Evolutionary conservation across 2,329 filamentous ascomycete genomes (phyloP).

Genomic region (Trichophyton equinum): DNA sequence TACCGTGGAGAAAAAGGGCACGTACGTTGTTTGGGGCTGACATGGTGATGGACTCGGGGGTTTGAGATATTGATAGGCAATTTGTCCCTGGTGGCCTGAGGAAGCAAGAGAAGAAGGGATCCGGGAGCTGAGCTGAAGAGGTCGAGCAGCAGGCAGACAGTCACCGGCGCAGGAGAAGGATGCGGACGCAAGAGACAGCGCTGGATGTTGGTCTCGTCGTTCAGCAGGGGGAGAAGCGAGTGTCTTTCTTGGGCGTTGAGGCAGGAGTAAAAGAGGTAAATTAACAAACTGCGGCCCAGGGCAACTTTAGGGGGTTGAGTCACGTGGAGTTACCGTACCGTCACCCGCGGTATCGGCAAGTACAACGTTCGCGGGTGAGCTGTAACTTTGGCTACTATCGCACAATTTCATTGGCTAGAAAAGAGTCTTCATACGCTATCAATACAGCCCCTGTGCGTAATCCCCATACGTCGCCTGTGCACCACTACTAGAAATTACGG

Average conservation of each 20-base stretch:
- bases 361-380: background rate
- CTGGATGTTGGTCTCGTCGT: background rate
- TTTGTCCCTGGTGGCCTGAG: background rate
- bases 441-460: background rate
- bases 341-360: background rate
- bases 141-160: background rate
- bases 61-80: background rate
- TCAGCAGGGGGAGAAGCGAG: background rate
- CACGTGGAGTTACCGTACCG: background rate
- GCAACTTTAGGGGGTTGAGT: background rate
- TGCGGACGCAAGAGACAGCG: background rate
- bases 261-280: background rate
- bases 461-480: background rate
- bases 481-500: background rate
- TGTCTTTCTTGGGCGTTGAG: background rate
- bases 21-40: conserved; percentile 43
- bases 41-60: conserved; percentile 33
- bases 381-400: background rate
- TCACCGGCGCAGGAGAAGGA: background rate
- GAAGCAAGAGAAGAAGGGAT: background rate
- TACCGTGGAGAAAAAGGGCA: background rate
- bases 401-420: background rate
- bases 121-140: background rate
- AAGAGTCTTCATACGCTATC: background rate
- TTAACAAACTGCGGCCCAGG: background rate